Evolutionary conservation across 2,329 filamentous ascomycete species (phyloP).

Genomic region (Botrytis hyacinthi): DNA sequence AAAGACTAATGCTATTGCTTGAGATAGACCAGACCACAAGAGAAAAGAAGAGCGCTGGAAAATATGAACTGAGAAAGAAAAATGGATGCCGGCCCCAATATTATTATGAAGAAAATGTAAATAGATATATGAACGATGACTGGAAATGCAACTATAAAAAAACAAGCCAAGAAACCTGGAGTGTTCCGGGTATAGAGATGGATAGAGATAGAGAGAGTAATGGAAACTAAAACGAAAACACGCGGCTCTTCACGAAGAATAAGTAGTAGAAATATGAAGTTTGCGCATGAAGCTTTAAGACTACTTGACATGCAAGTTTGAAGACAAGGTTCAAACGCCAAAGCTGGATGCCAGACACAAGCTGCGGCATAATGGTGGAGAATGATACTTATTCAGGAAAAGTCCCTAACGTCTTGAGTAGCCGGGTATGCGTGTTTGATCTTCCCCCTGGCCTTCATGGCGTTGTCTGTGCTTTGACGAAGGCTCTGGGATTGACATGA

Average conservation of each 20-base stretch:
- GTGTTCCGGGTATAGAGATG: background rate
- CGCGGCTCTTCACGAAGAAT: slow-evolving; percentile 27
- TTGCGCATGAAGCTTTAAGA: slow-evolving; percentile 32
- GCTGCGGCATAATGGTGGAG: slow-evolving; percentile 35
- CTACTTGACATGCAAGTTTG: slow-evolving; percentile 29
- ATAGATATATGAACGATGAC: slow-evolving; percentile 27
- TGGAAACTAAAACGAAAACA: slow-evolving; percentile 27
- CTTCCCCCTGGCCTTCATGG: slow-evolving; percentile 24
- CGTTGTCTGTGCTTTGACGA: slow-evolving; percentile 26
- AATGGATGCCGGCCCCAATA: slow-evolving; percentile 32
- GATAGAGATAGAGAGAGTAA: slow-evolving; percentile 15
- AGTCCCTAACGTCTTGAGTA: slow-evolving; percentile 27
- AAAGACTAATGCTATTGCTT: slow-evolving; percentile 25
- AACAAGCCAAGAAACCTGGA: slow-evolving; percentile 22
- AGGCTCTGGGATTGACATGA: background rate
- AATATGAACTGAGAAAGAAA: slow-evolving; percentile 12
- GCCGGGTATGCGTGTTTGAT: slow-evolving; percentile 18
- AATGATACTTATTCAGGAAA: slow-evolving; percentile 25
- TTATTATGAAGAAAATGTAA: slow-evolving; percentile 27
- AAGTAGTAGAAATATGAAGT: slow-evolving; percentile 21
- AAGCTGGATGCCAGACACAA: slow-evolving; percentile 32
- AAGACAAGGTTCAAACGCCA: slow-evolving; percentile 32
- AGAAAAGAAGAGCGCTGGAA: slow-evolving; percentile 12
- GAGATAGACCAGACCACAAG: slow-evolving; percentile 26
- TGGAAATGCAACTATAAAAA: slow-evolving; percentile 29